Conservation (phyloP, 352 stramenopile species). For the Globisporangium spinosum region DNA sequence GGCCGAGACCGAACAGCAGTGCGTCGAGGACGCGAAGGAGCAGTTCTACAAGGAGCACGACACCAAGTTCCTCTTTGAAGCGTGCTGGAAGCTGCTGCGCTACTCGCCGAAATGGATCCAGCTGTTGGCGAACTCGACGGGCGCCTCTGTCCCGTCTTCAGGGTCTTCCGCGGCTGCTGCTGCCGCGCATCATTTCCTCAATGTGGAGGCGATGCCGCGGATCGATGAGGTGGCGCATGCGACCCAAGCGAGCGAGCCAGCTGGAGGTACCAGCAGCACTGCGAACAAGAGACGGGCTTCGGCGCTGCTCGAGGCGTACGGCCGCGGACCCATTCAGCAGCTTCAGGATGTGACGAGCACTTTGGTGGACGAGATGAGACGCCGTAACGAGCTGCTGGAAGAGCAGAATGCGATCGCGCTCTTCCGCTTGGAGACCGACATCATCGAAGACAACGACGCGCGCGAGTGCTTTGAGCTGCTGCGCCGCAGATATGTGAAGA, state of each 20-base stretch:
- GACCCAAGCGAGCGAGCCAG: conserved; percentile 2
- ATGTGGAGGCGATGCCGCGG: conserved; percentile 6
- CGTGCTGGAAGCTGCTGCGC: conserved; percentile 65
- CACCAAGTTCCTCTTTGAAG: conserved; percentile 66
- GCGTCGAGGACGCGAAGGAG: conserved; percentile 51
- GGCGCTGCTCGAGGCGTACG: conserved; percentile 12
- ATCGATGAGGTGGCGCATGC: conserved; percentile 10
- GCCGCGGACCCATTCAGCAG: conserved; percentile 19
- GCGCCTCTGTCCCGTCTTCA: conserved; percentile 18
- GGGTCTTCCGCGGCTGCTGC: conserved; percentile 1
- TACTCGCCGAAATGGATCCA: conserved; percentile 64
- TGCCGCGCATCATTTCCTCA: conserved; percentile 6
- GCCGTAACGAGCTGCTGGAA: conserved; percentile 64
- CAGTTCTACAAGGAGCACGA: conserved; percentile 44
- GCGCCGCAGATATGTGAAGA: conserved; percentile 55
- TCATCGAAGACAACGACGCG: conserved; percentile 43
- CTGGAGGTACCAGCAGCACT: background rate
- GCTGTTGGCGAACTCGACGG: conserved; percentile 44
- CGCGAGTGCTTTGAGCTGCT: conserved; percentile 50
- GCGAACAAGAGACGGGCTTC: conserved; percentile 11
- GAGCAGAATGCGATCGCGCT: conserved; percentile 73
- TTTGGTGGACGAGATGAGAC: conserved; percentile 50
- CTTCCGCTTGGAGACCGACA: conserved; percentile 47
- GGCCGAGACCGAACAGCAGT: conserved; percentile 29
- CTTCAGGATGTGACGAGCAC: conserved; percentile 27